Evolutionary conservation across 2,329 filamentous ascomycete species (phyloP), one percentile per base, ranked within the genome.

Genomic region (Claviceps humidiphila): DNA sequence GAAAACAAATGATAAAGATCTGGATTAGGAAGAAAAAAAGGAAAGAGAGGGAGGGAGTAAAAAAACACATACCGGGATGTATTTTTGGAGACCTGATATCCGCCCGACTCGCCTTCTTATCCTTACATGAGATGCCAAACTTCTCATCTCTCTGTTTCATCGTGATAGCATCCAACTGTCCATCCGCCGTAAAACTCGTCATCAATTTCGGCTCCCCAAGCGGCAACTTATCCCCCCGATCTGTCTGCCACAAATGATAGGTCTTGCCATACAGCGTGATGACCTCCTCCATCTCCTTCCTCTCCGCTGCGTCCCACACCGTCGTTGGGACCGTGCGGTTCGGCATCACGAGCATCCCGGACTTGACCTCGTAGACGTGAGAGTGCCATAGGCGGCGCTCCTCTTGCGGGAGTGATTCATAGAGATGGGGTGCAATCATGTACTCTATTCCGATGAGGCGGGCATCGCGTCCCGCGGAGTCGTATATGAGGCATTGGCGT

Each of bases 211-310:
- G 76, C 56, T 71, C 67, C 0, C 76, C 77, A 3, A 80, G 58
- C 0, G 76, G 76, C 34, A 80, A 55, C 54, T 63, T 61, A 61
- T 91, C 80, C 0, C 87, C 87, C 5, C 78, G 72, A 67, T 94
- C 88, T 16, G 84, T 80, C 74, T 94, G 87, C 89, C 89, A 95
- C 43, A 93, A 73, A 64, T 95, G 88, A 65, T 85, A 93, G 1
- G 84, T 80, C 64, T 95, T 95, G 9, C 89, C 89, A 61, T 94
- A 94, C 2, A 93, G 64, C 0, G 77, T 73, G 3, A 88, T 69
- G 0, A 93, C 75, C 53, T 89, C 75, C 56, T 85, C 79, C 87
- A 95, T 93, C 67, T 91, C 88, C 47, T 77, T 75, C 37, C 79
- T 87, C 70, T 95, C 89, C 2, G 87, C 84, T 4, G 74, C 64